Conservation (phyloP, 768 basidiomycete species). For the Lactarius tabidus region DNA sequence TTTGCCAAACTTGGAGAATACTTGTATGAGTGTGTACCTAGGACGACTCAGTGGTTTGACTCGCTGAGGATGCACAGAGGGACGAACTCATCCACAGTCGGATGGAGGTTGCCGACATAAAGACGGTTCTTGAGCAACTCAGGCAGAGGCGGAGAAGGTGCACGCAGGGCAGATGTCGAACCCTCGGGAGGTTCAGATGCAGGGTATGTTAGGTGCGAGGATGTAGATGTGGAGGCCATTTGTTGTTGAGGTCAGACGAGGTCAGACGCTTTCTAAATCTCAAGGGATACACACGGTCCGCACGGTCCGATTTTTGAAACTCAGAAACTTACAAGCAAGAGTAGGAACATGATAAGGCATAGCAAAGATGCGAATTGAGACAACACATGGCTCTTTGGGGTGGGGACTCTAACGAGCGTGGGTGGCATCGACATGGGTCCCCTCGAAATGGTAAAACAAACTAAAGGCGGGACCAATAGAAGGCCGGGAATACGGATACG, state of each 20-base stretch:
- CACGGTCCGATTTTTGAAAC: slow-evolving; percentile 8
- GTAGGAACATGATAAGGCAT: slow-evolving; percentile 15
- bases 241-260: neutral
- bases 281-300: neutral
- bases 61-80: neutral
- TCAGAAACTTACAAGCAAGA: slow-evolving; percentile 1
- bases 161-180: slow-evolving; percentile 20
- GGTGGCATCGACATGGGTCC: slow-evolving; percentile 12
- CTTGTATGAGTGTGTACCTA: slow-evolving; percentile 83
- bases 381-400: slow-evolving; percentile 12
- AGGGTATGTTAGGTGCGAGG: slow-evolving; percentile 31
- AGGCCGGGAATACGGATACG: slow-evolving; percentile 22
- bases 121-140: slow-evolving; percentile 63
- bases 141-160: slow-evolving; percentile 25
- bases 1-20: slow-evolving; percentile 91
- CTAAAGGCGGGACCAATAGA: slow-evolving; percentile 15
- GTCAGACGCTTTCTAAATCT: neutral
- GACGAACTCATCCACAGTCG: slow-evolving; percentile 79
- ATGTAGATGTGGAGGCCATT: slow-evolving; percentile 1
- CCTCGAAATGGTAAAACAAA: slow-evolving; percentile 16
- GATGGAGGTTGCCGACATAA: slow-evolving; percentile 86
- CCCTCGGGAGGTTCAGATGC: slow-evolving; percentile 16
- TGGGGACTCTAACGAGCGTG: slow-evolving; percentile 20
- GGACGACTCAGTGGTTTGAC: slow-evolving; percentile 5
- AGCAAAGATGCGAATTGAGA: slow-evolving; percentile 18